Conservation (phyloP, 129 eudicot species). For the Ambrosia artemisiifolia region DNA sequence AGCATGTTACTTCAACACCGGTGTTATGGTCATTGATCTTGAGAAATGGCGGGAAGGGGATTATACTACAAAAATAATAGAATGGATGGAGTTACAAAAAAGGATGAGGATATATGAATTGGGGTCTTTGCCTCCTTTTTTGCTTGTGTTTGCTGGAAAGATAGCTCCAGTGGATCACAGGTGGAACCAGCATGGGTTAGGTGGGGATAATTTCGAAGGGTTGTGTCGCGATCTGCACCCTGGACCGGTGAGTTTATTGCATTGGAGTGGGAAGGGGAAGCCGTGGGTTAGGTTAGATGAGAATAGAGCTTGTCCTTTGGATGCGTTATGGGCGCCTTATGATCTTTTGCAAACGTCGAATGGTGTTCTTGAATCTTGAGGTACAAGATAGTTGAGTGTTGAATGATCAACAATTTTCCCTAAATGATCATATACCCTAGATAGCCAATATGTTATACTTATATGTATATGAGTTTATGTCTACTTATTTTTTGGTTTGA, state of each 20-base stretch:
- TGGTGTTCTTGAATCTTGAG: constrained; percentile 61
- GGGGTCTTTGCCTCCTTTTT: constrained; percentile 82
- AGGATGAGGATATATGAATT: constrained; percentile 86
- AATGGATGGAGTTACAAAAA: constrained; percentile 96
- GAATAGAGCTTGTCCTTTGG: constrained; percentile 70
- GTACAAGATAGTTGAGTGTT: constrained; percentile 1
- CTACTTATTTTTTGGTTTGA: not conserved
- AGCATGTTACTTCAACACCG: constrained; percentile 86
- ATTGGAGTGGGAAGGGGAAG: constrained; percentile 97
- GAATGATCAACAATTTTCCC: constrained; percentile 4
- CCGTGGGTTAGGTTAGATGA: constrained; percentile 88
- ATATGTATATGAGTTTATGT: not conserved
- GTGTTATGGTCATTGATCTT: constrained; percentile 86
- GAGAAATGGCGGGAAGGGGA: constrained; percentile 66
- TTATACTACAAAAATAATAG: constrained; percentile 56
- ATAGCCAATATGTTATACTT: no score
- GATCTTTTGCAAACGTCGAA: constrained; percentile 62
- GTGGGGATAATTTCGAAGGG: constrained; percentile 82
- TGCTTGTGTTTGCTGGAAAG: constrained; percentile 82
- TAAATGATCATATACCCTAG: constrained; percentile 12
- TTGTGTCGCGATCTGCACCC: constrained; percentile 82
- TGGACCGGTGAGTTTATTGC: constrained; percentile 89
- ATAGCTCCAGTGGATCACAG: constrained; percentile 83
- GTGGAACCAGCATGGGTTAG: constrained; percentile 97
- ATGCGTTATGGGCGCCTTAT: constrained; percentile 88